These are phyloP conservation scores for Pseudogymnoascus sp. DNA, from an alignment of 2,329 filamentous ascomycete species.

Conservation along the genomic window DNA sequence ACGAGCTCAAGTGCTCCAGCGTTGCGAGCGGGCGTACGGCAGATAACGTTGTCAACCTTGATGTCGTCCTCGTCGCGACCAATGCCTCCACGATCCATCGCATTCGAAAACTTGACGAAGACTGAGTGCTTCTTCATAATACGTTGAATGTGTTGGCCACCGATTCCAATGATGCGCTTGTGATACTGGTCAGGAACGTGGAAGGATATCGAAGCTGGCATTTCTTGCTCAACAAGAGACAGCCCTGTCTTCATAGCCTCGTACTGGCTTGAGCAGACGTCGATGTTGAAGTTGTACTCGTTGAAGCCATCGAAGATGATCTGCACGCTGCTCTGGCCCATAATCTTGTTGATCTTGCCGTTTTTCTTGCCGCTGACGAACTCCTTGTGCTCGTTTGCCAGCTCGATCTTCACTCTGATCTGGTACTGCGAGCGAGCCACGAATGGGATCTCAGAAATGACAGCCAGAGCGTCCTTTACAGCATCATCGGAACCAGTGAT, in stretches of 20 bases:
- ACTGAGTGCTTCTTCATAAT: slow-evolving; percentile 99
- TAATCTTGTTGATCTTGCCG: slow-evolving; percentile 99
- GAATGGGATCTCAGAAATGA: slow-evolving; percentile 86
- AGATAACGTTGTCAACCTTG: slow-evolving; percentile 98
- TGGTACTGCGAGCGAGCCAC: slow-evolving; percentile 81
- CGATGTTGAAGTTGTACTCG: slow-evolving; percentile 99
- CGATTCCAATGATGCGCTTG: slow-evolving; percentile 98
- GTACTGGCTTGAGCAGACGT: slow-evolving; percentile 86
- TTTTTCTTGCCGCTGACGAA: slow-evolving; percentile 99
- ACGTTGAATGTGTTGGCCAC: slow-evolving; percentile 94
- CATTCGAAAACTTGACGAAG: slow-evolving; percentile 98
- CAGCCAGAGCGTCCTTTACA: slow-evolving; percentile 88
- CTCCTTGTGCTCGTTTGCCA: slow-evolving; percentile 98
- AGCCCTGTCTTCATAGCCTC: slow-evolving; percentile 91
- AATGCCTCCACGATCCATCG: slow-evolving; percentile 89
- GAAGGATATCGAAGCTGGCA: slow-evolving; percentile 98
- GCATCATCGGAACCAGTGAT: slow-evolving; percentile 94
- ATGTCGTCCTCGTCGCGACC: slow-evolving; percentile 96
- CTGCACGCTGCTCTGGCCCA: slow-evolving; percentile 98
- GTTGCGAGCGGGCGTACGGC: slow-evolving; percentile 91
- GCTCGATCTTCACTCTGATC: slow-evolving; percentile 95
- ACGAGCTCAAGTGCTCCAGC: slow-evolving; percentile 94
- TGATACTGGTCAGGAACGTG: slow-evolving; percentile 98
- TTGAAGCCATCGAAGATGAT: slow-evolving; percentile 99
- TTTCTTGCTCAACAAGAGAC: slow-evolving; percentile 92